phyloP scores from a whole-genome alignment of 139 green algal species.

The Monoraphidium neglectum region DNA sequence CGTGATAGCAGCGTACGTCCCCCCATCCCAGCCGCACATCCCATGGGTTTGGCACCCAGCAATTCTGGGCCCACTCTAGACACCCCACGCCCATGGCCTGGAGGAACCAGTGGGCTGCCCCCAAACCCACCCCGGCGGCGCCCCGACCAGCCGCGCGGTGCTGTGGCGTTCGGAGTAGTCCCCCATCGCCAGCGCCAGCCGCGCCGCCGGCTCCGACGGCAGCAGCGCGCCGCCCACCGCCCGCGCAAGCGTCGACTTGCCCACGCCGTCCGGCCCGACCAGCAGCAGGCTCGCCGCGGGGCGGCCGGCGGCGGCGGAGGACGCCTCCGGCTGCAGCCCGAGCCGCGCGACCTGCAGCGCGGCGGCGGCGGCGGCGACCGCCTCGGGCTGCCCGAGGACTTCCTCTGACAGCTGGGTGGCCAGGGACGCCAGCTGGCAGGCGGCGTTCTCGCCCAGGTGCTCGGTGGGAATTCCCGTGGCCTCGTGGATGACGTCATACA shows the following conservation, averaged over 20 bases:
- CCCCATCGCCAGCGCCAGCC: conserved; percentile 57
- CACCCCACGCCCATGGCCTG: too few species aligned
- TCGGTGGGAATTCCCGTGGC: not conserved
- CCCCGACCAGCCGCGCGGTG: conserved; percentile 78
- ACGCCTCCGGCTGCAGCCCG: conserved; percentile 23
- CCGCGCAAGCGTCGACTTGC: conserved; percentile 75
- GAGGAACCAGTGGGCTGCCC: too few species aligned
- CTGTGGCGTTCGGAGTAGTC: conserved; percentile 75
- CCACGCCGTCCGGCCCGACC: conserved; percentile 69
- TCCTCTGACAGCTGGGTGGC: conserved; percentile 1
- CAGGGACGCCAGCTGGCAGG: conserved; percentile 58
- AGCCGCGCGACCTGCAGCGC: conserved; percentile 1
- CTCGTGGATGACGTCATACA: not conserved
- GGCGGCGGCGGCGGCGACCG: not conserved
- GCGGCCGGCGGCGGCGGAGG: conserved; percentile 21
- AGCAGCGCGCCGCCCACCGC: conserved; percentile 42
- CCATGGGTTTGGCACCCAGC: not conserved
- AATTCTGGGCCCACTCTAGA: conserved; percentile 46
- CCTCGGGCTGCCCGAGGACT: not conserved
- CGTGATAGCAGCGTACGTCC: too few species aligned
- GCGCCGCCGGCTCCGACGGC: conserved; percentile 28
- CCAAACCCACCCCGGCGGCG: conserved; percentile 81
- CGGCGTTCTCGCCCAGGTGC: conserved; percentile 35
- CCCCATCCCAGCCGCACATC: not conserved
- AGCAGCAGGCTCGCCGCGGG: conserved; percentile 81